A percentile compares a stretch with the other conserved stretches of the same genome.
Evolutionary conservation across 2,329 filamentous ascomycete species (phyloP).

Genomic region (Colletotrichum higginsianum): DNA sequence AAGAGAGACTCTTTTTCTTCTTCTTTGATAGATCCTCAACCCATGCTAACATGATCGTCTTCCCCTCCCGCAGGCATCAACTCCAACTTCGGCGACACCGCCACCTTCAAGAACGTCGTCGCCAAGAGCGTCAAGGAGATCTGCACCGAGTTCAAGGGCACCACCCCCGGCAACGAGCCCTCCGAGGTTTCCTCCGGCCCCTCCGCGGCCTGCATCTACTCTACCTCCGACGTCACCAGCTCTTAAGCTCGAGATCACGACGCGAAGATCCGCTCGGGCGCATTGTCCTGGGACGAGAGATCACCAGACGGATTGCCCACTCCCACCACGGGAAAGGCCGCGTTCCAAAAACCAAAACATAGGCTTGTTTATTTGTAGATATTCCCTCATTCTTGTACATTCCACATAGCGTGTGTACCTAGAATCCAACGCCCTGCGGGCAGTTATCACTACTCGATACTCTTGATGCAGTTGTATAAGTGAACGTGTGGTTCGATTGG

Average conservation of each 20-base stretch:
- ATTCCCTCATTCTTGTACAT: conserved; percentile 30
- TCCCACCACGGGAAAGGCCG: background rate
- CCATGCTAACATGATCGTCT: background rate
- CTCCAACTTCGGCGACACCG: conserved; percentile 42
- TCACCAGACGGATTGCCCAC: background rate
- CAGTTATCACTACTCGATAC: background rate
- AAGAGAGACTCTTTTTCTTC: too few species aligned
- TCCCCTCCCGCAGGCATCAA: conserved; percentile 30
- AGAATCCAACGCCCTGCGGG: conserved; percentile 32
- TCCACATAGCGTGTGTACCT: conserved; percentile 17
- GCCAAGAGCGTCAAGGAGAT: conserved; percentile 33
- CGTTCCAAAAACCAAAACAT: background rate
- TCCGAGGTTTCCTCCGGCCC: conserved; percentile 30
- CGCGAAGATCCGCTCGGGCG: conserved; percentile 10
- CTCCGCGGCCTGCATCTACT: conserved; percentile 39
- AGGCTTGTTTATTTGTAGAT: conserved; percentile 40
- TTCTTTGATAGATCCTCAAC: background rate
- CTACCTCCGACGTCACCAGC: conserved; percentile 25
- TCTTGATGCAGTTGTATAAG: background rate
- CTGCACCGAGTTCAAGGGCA: conserved; percentile 41
- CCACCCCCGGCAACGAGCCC: conserved; percentile 36
- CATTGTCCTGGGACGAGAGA: conserved; percentile 6
- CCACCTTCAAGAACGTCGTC: conserved; percentile 33
- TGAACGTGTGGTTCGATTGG: background rate
- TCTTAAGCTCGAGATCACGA: background rate